Evolutionary conservation across 1,139 yeast species (phyloP), one percentile per base, ranked within the genome.

Genomic region (Meyerozyma athensensis): DNA sequence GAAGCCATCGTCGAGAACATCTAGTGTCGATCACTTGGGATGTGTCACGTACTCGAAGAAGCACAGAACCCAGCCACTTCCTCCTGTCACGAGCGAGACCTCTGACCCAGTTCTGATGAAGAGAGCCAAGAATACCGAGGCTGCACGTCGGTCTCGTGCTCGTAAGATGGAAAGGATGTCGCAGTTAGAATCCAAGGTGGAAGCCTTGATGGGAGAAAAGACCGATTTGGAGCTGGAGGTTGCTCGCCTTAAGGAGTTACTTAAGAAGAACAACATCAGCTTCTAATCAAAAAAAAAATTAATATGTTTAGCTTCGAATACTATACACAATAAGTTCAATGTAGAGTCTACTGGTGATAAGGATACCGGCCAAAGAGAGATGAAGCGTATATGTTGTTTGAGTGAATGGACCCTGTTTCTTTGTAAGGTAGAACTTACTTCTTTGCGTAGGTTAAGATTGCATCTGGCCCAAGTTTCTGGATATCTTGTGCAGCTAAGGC

Each of bases 51-150:
- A 81, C 61, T 73, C 79, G 42, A 76, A 82, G 57, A 82, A 82
- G 61, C 79, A 69, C 52, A 73, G 79, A 42, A 52, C 66, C 31
- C 82, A 59, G 41, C 69, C 86, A 12, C 73, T 89, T 58, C 72
- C 76, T 44, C 96, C 96, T 10, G 72, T 85, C 40, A 69, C 70
- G 40, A 63, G 80, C 39, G 74, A 75, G 26, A 68, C 70, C 26
- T 67, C 72, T 26, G 96, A 89, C 61, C 79, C 82, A 17, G 76
- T 74, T 41, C 77, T 87, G 37, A 57, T 86, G 54, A 86, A 90
- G 61, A 80, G 98, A 54, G 97, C 97, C 30, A 80, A 90, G 61
- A 90, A 90, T 72, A 90, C 97, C 18, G 96, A 89, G 60, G 97
- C 97, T 43, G 97, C 97, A 12, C 80, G 97, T 62, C 77, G 97